Evolutionary conservation across 2,329 filamentous ascomycete genomes (phyloP), one percentile per base, ranked within the genome.

Genomic region (Claviceps humidiphila): DNA sequence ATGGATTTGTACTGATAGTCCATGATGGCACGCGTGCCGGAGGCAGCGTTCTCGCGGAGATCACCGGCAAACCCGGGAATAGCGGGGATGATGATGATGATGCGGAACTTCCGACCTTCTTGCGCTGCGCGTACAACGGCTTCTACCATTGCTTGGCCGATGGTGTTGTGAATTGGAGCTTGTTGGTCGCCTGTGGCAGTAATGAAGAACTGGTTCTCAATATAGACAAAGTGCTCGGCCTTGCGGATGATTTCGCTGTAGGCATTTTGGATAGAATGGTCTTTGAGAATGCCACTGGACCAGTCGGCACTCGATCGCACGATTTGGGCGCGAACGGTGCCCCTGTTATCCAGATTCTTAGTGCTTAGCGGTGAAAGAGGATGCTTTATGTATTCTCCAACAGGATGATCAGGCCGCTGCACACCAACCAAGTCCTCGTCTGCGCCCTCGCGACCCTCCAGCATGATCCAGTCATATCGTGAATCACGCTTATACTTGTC

Each of bases 171-270:
- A 24, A 97, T 81, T 0, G 91, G 91, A 1, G 75, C 71, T 65
- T 96, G 90, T 39, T 95, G 69, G n/a, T 93, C 84, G 8, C 89
- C 89, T 0, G 91, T 97, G 0, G 93, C 87, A 1, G 89, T 94
- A 64, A 94, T 96, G 74, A 97, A 98, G 72, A 97, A 97, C 62
- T 98, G 93, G 62, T 97, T 97, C 67, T 98, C 93, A 55, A 98
- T 95, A 71, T 97, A 98, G 24, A 98, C 85, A 59, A 82, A 96
- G 64, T 97, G 91, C 68, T 96, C 73, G 0, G 91, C 91, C 50
- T 87, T 88, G 49, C 84, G 75, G 60, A 97, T 97, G 34, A 94
- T 72, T 57, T 95, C 88, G 54, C 74, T 76, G 64, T 95, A 95
- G 0, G 89, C 88, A 60, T 89, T 94, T 59, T 93, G 87, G 53